A percentile compares a stretch with the other conserved stretches of the same genome.
Conservation (phyloP, 306 rosid genomes). For the Cajanus cajan region DNA sequence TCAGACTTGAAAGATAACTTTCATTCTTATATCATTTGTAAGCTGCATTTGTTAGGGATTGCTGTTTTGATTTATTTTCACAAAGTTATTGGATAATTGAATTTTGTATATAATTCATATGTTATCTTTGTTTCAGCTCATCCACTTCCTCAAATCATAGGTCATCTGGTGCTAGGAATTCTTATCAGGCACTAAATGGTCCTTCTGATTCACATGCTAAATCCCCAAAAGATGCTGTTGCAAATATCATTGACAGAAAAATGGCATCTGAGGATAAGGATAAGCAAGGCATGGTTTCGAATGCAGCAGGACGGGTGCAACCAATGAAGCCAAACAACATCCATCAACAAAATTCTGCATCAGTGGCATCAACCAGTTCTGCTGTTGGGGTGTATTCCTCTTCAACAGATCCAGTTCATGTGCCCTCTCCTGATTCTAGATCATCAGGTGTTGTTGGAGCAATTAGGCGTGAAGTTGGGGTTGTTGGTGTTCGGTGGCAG, state of each 20-base stretch:
- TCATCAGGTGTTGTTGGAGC: constrained; percentile 89
- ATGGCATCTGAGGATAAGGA: constrained; percentile 54
- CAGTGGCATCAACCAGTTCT: constrained; percentile 57
- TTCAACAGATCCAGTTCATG: constrained; percentile 97
- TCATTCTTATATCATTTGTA: neutral
- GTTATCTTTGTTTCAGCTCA: constrained; percentile 44
- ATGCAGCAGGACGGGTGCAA: constrained; percentile 45
- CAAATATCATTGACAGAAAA: constrained; percentile 43
- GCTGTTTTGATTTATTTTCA: neutral
- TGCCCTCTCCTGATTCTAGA: constrained; percentile 97
- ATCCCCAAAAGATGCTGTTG: constrained; percentile 41
- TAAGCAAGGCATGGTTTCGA: constrained; percentile 44
- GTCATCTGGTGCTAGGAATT: constrained; percentile 51
- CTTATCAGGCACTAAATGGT: constrained; percentile 49
- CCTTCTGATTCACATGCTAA: constrained; percentile 54
- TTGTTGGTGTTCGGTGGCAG: constrained; percentile 79
- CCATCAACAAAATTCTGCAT: constrained; percentile 51
- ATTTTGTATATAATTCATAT: neutral
- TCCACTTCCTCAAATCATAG: constrained; percentile 53
- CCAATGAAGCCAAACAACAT: constrained; percentile 50
- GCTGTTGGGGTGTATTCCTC: constrained; percentile 91
- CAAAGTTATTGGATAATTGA: neutral
- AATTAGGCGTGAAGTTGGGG: constrained; percentile 95
- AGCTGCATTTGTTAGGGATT: neutral
- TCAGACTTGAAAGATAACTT: neutral